Evolutionary conservation across 2,329 filamentous ascomycete species (phyloP).

Genomic region (Talaromyces marneffei): DNA sequence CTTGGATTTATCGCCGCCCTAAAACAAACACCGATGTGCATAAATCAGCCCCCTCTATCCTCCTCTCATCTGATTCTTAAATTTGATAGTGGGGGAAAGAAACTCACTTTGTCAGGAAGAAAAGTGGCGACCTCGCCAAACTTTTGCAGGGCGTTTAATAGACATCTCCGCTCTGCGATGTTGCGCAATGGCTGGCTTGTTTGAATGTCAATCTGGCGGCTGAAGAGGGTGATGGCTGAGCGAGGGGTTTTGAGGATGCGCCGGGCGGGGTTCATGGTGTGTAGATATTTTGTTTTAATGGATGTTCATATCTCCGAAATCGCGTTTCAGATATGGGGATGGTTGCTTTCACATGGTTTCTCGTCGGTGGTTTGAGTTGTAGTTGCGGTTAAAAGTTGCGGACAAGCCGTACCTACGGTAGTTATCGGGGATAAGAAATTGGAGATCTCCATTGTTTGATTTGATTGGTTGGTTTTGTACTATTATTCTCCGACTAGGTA

Average conservation of each 20-base stretch:
- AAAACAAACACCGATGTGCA: too few relatives aligned
- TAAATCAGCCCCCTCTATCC: too few relatives aligned
- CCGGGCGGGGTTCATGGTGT: conserved; percentile 5
- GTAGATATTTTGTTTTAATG: background rate
- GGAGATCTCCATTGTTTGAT: background rate
- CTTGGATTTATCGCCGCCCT: conserved; percentile 18
- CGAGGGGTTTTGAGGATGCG: background rate
- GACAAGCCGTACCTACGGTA: too few relatives aligned
- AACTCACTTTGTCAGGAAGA: conserved; percentile 30
- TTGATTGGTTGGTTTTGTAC: background rate
- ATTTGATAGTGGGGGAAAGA: background rate
- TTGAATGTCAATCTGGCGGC: conserved; percentile 28
- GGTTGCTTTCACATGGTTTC: background rate
- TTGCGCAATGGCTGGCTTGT: conserved; percentile 24
- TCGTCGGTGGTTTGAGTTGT: background rate
- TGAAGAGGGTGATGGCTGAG: background rate
- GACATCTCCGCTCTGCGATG: conserved; percentile 29
- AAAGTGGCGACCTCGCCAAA: conserved; percentile 39
- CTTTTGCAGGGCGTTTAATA: conserved; percentile 35
- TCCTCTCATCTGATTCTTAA: background rate
- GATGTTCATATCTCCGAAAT: background rate
- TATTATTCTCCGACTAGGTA: too few relatives aligned
- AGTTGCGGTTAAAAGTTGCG: too few relatives aligned
- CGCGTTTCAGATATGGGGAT: background rate
- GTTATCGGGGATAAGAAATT: background rate